phyloP scores from a whole-genome alignment of 768 basidiomycete genomes.

The Tulasnella sp. region DNA sequence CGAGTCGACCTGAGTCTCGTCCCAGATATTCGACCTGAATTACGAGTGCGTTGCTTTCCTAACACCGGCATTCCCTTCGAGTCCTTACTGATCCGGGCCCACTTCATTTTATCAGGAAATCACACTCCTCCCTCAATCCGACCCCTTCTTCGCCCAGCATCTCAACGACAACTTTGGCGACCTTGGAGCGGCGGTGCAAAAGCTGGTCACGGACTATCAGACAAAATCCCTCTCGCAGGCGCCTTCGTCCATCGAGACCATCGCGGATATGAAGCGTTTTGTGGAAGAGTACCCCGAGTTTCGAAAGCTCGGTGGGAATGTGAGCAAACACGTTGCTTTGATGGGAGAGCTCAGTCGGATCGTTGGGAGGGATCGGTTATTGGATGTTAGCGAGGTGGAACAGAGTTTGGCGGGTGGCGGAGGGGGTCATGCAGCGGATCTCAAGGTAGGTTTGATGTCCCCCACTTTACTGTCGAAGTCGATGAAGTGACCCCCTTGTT shows the following conservation, averaged over 20 bases:
- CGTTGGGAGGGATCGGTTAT: slow-evolving; percentile 72
- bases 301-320: slow-evolving; percentile 90
- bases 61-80: too few species aligned
- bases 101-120: slow-evolving; percentile 57
- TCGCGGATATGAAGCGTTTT: slow-evolving; percentile 92
- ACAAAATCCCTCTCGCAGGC: slow-evolving; percentile 56
- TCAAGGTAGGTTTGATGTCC: slow-evolving; percentile 49
- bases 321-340: slow-evolving; percentile 95
- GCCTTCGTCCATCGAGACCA: slow-evolving; percentile 73
- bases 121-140: slow-evolving; percentile 80
- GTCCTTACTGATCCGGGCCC: neutral
- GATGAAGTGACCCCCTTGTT: neutral
- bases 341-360: slow-evolving; percentile 92
- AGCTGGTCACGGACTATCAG: slow-evolving; percentile 91
- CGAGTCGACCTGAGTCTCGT: slow-evolving; percentile 76
- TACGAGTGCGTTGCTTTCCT: slow-evolving; percentile 47
- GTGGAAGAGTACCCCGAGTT: slow-evolving; percentile 99
- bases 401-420: slow-evolving; percentile 84
- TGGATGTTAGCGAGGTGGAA: slow-evolving; percentile 90
- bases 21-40: slow-evolving; percentile 76
- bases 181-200: slow-evolving; percentile 79
- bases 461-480: neutral
- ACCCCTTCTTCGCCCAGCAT: slow-evolving; percentile 88
- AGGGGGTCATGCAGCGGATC: slow-evolving; percentile 66
- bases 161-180: slow-evolving; percentile 93